Evolutionary conservation across 306 rosid species (phyloP), one percentile per base, ranked within the genome.

Genomic region (Begonia peltatifolia): DNA sequence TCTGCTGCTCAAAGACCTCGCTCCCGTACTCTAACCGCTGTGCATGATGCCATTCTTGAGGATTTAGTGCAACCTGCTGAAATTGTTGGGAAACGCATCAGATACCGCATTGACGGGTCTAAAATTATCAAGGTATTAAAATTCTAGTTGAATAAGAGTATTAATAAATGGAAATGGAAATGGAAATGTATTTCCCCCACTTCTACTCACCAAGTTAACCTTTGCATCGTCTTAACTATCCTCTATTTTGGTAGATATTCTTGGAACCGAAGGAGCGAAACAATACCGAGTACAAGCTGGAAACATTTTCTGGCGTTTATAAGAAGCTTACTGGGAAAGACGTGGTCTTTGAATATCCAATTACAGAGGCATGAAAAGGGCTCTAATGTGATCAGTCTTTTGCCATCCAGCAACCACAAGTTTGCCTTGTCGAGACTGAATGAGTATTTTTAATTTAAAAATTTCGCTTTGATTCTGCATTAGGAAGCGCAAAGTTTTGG

Each of bases 31-130:
- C 87, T 87, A 22, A 87, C 96, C 20, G 68, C 96, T 66, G 96
- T 87, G 14, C 96, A 87, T 3, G 96, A 87, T 61, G 94, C 96
- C 59, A 74, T 83, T 73, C 65, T 87, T 14, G 96, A 87, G 69
- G 96, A 87, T 70, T 44, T 87, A 57, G 96, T 87, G 6, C 64
- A 78, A 49, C 96, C 96, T 49, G 96, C 96, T 60, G 96, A 87
- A 73, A 87, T 83, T 74, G 87, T 76, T 54, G 96, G 96, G n/a
- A 87, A 87, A 74, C 84, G 96, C 10, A 56, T 13, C 64, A 72
- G 94, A 70, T 87, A 78, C 53, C 46, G 76, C 9, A 20, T 83
- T 52, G 96, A 87, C 67, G 94, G 96, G 49, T 71, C 96, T 57
- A 87, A 80, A 78, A 78, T 81, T 17, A 74, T 81, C 81, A 87